Conservation (phyloP, 176 grass and related monocot species). For the Zizania latifolia region DNA sequence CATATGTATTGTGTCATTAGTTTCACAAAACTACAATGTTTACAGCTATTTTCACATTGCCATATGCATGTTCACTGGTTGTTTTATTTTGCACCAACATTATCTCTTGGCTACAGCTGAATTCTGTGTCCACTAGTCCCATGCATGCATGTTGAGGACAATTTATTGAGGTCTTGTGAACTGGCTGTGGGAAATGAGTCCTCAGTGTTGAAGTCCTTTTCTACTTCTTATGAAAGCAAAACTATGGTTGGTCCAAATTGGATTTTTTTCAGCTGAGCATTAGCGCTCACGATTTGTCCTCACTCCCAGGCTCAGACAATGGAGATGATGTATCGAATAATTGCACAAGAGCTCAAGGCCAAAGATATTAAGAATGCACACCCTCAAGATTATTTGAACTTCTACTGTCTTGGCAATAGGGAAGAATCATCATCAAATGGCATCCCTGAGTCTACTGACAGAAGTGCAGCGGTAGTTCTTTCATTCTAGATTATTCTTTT, state of each 20-base stretch:
- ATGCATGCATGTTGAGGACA: too few relatives aligned
- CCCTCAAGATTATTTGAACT: slow-evolving; percentile 92
- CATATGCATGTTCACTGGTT: not conserved
- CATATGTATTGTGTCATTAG: too few relatives aligned
- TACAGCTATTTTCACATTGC: not conserved
- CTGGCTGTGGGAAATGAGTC: not conserved
- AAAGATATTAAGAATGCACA: slow-evolving; percentile 52
- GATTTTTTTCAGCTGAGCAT: not conserved
- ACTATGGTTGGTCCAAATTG: not conserved
- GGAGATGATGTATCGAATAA: slow-evolving; percentile 91
- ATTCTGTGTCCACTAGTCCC: too few relatives aligned
- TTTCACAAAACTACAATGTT: not conserved
- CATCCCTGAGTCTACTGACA: slow-evolving; percentile 44
- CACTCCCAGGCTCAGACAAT: slow-evolving; percentile 76
- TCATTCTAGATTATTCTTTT: not conserved
- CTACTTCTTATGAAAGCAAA: not conserved
- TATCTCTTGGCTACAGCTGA: not conserved
- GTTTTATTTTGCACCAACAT: not conserved
- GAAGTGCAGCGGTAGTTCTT: slow-evolving; percentile 60
- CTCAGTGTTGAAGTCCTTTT: not conserved
- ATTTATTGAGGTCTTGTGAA: not conserved
- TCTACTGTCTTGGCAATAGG: slow-evolving; percentile 85
- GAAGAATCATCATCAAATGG: slow-evolving; percentile 47
- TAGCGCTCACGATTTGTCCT: slow-evolving; percentile 28
- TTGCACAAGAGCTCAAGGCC: slow-evolving; percentile 75